Base-by-base conservation (phyloP, 306 rosid species). In the Dicorynia guianensis region DNA sequence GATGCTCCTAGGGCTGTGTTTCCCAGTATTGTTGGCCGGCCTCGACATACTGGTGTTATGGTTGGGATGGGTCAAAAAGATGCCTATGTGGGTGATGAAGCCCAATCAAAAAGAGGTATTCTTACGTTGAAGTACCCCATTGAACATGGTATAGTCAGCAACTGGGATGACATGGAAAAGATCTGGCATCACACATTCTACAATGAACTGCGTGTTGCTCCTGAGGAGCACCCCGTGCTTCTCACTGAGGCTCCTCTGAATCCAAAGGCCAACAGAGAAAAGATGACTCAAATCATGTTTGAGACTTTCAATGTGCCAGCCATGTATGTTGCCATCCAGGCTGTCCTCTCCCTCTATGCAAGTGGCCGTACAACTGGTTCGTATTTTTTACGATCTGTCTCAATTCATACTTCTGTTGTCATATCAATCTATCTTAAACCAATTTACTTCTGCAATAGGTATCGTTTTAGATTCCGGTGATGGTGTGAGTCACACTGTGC, bases 81-180 rank as follows among this genome's bases (percentile, higher is more conserved):
- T 78, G 92, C 96, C 56, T 90, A 90, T 75, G 96, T 90, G 0
- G 96, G 96, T 57, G 96, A 90, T 64, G 96, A 90, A 70, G 96
- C 96, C 72, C 96, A 90, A 49, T 90, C 96, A 8, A 90, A 90
- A 74, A 87, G 96, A 83, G 96, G 96, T 90, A 90, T 90, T 65
- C 96, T 90, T 56, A 90, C 96, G 48, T 83, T 90, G 88, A 90
- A 90, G 63, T 90, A 90, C 70, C 96, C 96, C 43, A 90, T 90
- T 76, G 96, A 90, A 84, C 96, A 90, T 8, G 96, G 96, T 67
- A 90, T 90, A 44, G 96, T 90, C 59, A 90, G 96, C 82, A 90
- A 90, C 82, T 90, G 96, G 96, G 96, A 90, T 84, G 96, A 90
- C 80, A 90, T 90, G 96, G 96, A 90, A 58, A 90, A 90, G 87